A percentile compares a stretch with the other conserved stretches of the same genome.
Evolutionary conservation across 768 basidiomycete genomes (phyloP).

Genomic region (Lanmaoa pseudosensibilis): DNA sequence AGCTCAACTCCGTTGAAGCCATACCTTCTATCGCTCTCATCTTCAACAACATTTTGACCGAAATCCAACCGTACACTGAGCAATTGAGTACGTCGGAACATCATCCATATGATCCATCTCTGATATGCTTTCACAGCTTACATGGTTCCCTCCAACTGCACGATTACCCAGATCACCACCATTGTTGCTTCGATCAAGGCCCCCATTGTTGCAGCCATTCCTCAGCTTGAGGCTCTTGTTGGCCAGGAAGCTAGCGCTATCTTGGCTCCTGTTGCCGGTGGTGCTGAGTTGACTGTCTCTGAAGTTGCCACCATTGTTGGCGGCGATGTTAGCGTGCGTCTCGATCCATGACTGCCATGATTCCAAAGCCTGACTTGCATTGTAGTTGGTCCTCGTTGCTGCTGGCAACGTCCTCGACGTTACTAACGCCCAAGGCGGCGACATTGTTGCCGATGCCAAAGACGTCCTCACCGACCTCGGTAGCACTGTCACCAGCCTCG

Average conservation of each 20-base stretch:
- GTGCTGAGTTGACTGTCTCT: conserved; percentile 26
- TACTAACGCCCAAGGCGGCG: background rate
- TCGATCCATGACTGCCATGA: background rate
- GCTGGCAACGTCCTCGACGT: conserved; percentile 25
- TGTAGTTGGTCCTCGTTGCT: conserved; percentile 30
- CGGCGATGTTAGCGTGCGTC: conserved; percentile 22
- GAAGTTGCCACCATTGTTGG: conserved; percentile 28
- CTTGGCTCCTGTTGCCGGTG: conserved; percentile 18
- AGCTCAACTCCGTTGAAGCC: background rate
- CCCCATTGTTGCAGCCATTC: conserved; percentile 22
- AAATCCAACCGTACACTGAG: conserved; percentile 16
- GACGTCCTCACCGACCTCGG: conserved; percentile 16
- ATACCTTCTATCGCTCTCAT: conserved; percentile 27
- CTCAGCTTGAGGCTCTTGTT: conserved; percentile 27
- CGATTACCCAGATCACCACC: conserved; percentile 18
- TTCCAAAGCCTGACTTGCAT: background rate
- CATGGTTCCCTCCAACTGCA: conserved; percentile 26
- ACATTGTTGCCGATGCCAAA: background rate
- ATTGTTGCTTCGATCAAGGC: conserved; percentile 26
- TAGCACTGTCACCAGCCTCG: conserved; percentile 22
- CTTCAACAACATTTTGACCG: conserved; percentile 18
- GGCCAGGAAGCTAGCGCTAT: conserved; percentile 24
- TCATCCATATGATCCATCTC: background rate
- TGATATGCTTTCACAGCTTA: conserved; percentile 21
- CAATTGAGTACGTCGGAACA: conserved; percentile 30